Evolutionary conservation across 1,284 basidiomycete genomes (phyloP), one percentile per base, ranked within the genome.

Genomic region (Bondarzewia mesenterica): DNA sequence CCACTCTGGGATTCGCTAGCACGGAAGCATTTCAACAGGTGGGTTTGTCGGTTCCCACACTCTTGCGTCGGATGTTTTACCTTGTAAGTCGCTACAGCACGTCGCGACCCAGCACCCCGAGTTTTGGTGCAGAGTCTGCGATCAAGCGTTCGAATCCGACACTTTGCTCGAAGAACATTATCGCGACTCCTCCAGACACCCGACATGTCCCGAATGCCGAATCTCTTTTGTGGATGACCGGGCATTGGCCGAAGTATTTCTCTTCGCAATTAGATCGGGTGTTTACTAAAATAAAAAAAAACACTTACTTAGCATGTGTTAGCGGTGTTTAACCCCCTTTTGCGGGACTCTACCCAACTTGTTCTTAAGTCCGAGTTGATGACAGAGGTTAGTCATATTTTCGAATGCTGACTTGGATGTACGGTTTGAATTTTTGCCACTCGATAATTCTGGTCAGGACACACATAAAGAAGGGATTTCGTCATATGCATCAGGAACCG

Each of bases 181-280:
- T 27, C 45, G 36, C 36, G 48, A 50, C 15, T 49, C 53, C 6
- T 37, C 42, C 16, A 49, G 25, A 12, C 54, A 56, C 35, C 54
- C 54, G 18, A 50, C 38, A 25, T 56, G 54, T 29, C 54, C 54
- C 5, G 54, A 56, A 38, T 56, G 54, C 36, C 46, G 44, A 20
- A 46, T 51, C 29, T 53, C 50, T 35, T 56, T 56, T 18, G 47
- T 48, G 35, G 54, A 56, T 48, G 50, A 23, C 22, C 16, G 49
- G 39, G 53, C 47, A 2, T 39, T 54, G 16, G 44, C 43, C 37
- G 43, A 55, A 53, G 54, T 54, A 20, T 32, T 32, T 12, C n/a
- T n/a, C 5, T 32, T n/a, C 29, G 6, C n/a, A 32, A 12, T n/a
- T 32, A 32, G 10, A n/a, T n/a, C n/a, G 12, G 5, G 5, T 4